Percentiles rank a stretch among this genome's conserved stretches.
phyloP scores from a whole-genome alignment of 2,329 filamentous ascomycete genomes.

The Colletotrichum horii region DNA sequence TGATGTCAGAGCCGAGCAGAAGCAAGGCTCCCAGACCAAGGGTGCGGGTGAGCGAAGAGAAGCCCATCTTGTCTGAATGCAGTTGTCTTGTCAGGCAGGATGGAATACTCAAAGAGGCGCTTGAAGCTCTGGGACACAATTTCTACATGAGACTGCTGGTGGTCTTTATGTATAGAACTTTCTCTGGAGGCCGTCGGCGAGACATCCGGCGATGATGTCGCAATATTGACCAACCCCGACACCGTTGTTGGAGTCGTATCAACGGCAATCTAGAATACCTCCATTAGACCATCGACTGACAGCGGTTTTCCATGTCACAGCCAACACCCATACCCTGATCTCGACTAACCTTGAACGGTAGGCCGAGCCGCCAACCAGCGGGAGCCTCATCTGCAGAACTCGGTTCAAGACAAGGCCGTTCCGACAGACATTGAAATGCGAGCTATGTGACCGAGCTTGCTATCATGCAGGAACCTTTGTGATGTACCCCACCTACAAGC shows the following conservation, averaged over 20 bases:
- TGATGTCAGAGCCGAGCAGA: neutral
- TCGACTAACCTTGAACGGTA: neutral
- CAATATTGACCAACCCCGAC: neutral
- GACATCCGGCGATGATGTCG: neutral
- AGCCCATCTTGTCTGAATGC: neutral
- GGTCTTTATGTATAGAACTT: neutral
- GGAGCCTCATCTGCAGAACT: neutral
- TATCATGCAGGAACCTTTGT: neutral
- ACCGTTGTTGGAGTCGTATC: neutral
- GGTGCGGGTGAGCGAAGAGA: neutral
- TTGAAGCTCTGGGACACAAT: neutral
- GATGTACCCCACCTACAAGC: neutral
- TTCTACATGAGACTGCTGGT: accelerated
- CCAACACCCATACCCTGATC: neutral
- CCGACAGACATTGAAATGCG: neutral
- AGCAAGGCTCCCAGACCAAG: conserved; percentile 3
- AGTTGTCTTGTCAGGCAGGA: neutral
- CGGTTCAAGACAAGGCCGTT: neutral
- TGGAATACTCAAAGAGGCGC: neutral
- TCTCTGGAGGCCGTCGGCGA: accelerated
- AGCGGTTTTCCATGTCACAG: neutral
- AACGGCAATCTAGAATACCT: neutral
- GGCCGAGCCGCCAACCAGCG: neutral
- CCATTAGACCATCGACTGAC: neutral
- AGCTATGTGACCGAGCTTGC: neutral